Percentiles rank a stretch among this genome's conserved stretches.
These are phyloP conservation scores for Cornus controversa DNA, from an alignment of 148 eudicot species.

Conservation along the genomic window DNA sequence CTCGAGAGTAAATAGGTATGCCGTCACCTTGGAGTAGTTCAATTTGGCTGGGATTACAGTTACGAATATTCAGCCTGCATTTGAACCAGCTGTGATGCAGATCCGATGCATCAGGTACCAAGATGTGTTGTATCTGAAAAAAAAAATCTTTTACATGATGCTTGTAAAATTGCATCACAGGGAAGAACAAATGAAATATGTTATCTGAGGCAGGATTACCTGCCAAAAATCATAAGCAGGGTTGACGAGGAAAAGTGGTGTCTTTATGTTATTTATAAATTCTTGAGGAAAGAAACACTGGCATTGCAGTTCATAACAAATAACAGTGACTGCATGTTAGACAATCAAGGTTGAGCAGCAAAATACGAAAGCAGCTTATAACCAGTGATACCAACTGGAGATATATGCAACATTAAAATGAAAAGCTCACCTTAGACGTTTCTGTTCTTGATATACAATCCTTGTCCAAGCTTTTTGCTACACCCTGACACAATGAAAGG, in stretches of 20 bases:
- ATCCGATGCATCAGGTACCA: constrained; percentile 59
- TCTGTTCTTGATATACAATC: constrained; percentile 71
- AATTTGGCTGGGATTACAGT: constrained; percentile 59
- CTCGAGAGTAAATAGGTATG: background rate
- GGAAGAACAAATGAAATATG: background rate
- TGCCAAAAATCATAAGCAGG: constrained; percentile 98
- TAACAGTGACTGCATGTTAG: constrained; percentile 15
- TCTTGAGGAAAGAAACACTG: constrained; percentile 96
- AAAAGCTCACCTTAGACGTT: constrained; percentile 57
- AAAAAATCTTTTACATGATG: background rate
- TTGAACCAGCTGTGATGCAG: constrained; percentile 53
- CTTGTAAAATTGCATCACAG: background rate
- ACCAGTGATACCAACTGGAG: background rate
- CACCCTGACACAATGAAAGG: constrained; percentile 51
- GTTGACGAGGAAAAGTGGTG: constrained; percentile 85
- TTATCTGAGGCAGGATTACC: constrained; percentile 35
- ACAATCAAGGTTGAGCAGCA: constrained; percentile 5
- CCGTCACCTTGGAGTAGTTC: constrained; percentile 59
- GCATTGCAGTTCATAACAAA: constrained; percentile 17
- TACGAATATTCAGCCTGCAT: constrained; percentile 56
- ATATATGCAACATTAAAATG: background rate
- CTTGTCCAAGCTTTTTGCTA: constrained; percentile 58
- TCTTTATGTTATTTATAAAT: constrained; percentile 56
- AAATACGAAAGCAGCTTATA: constrained; percentile 8
- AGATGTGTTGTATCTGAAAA: constrained; percentile 72